Evolutionary conservation across 768 basidiomycete genomes (phyloP).

Genomic region (Suillus lakei): DNA sequence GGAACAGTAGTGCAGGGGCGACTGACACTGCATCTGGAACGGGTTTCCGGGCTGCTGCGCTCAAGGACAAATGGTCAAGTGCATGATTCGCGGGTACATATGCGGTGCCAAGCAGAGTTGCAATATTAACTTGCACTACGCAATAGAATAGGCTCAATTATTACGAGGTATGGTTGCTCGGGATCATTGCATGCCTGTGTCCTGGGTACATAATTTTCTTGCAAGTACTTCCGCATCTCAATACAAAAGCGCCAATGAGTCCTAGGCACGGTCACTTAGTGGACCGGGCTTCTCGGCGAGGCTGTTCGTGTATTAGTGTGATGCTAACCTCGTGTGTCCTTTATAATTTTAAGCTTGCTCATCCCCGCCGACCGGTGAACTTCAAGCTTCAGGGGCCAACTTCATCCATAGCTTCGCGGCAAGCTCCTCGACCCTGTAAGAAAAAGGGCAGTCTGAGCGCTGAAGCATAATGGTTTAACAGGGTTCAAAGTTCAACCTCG

Average conservation of each 20-base stretch:
- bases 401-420: neutral
- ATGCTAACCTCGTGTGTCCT: neutral
- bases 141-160: neutral
- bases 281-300: neutral
- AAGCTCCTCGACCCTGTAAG: neutral
- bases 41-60: neutral
- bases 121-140: neutral
- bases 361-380: constrained; percentile 2
- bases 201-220: neutral
- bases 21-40: neutral
- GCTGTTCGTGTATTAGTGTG: neutral
- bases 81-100: neutral
- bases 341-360: constrained; percentile 4
- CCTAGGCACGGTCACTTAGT: neutral
- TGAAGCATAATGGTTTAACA: neutral
- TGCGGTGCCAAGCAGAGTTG: neutral
- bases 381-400: neutral
- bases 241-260: neutral
- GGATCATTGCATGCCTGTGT: neutral
- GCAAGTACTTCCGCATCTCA: neutral
- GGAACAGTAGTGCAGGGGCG: neutral
- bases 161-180: neutral
- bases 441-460: neutral
- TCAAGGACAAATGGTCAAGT: neutral
- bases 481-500: neutral